These are phyloP conservation scores for Dryadomyces quercus-mongolicae DNA, from an alignment of 2,329 filamentous ascomycete genomes.

Conservation along the genomic window DNA sequence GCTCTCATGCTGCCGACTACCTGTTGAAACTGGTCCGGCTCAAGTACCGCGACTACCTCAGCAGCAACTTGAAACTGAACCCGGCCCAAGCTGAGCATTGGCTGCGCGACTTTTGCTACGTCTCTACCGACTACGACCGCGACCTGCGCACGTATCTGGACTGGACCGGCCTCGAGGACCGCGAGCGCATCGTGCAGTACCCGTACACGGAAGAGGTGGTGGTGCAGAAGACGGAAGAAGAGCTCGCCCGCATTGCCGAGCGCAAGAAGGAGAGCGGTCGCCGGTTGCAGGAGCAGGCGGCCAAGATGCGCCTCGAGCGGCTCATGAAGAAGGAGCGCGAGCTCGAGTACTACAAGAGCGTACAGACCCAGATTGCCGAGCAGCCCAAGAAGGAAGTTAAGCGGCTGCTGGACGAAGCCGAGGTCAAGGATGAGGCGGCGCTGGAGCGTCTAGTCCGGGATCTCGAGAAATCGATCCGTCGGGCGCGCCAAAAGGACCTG, in stretches of 20 bases:
- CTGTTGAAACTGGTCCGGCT: slow-evolving; percentile 77
- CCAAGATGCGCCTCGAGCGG: slow-evolving; percentile 93
- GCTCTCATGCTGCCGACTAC: slow-evolving; percentile 81
- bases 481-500: slow-evolving; percentile 85
- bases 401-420: slow-evolving; percentile 75
- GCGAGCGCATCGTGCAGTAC: slow-evolving; percentile 82
- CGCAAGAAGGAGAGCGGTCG: slow-evolving; percentile 90
- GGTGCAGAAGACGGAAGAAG: slow-evolving; percentile 86
- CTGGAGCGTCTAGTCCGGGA: slow-evolving; percentile 79
- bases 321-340: slow-evolving; percentile 93
- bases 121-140: slow-evolving; percentile 70
- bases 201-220: slow-evolving; percentile 87
- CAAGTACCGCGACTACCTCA: slow-evolving; percentile 60
- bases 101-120: slow-evolving; percentile 78
- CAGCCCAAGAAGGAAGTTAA: slow-evolving; percentile 86
- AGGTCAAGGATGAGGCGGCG: slow-evolving; percentile 81
- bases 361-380: slow-evolving; percentile 60
- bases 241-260: slow-evolving; percentile 80
- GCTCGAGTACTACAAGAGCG: slow-evolving; percentile 80
- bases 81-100: slow-evolving; percentile 79
- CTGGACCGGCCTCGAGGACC: slow-evolving; percentile 83
- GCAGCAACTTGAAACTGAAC: slow-evolving; percentile 76
- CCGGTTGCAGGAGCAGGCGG: slow-evolving; percentile 85
- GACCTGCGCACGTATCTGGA: slow-evolving; percentile 72
- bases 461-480: slow-evolving; percentile 79